A percentile compares a stretch with the other conserved stretches of the same genome.
Evolutionary conservation across 352 stramenopile genomes (phyloP).

Genomic region (Globisporangium orthogonon): DNA sequence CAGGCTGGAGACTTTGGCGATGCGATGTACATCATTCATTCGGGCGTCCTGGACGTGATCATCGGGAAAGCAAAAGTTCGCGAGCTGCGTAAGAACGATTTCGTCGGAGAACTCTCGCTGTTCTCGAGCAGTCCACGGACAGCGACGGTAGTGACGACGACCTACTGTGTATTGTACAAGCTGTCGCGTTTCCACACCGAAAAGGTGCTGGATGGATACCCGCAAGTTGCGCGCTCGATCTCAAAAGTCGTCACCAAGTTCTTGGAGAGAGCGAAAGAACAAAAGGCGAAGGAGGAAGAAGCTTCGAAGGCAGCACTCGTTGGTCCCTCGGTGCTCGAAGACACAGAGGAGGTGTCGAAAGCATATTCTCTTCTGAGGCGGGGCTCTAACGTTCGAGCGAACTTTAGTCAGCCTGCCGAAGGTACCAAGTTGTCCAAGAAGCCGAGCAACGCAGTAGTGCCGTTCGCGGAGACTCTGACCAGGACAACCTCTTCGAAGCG

Average conservation of each 20-base stretch:
- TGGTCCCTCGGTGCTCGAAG: background rate
- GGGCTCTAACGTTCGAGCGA: background rate
- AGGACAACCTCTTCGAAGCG: background rate
- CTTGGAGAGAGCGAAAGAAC: conserved; percentile 12
- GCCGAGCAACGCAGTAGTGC: conserved; percentile 6
- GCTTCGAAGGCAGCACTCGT: background rate
- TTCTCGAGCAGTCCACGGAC: conserved; percentile 50
- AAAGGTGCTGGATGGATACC: conserved; percentile 46
- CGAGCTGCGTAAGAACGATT: conserved; percentile 65
- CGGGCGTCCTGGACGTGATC: conserved; percentile 55
- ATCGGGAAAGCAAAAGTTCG: conserved; percentile 52
- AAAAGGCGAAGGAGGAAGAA: conserved; percentile 9
- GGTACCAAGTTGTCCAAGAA: conserved; percentile 1
- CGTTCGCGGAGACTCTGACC: conserved; percentile 1
- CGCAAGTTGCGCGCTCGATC: conserved; percentile 28
- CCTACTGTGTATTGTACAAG: conserved; percentile 66
- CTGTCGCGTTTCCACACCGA: conserved; percentile 60
- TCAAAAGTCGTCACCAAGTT: conserved; percentile 16
- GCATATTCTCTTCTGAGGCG: background rate
- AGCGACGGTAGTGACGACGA: conserved; percentile 50
- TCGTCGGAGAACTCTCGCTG: conserved; percentile 65
- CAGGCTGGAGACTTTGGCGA: conserved; percentile 47
- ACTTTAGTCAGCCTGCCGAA: background rate
- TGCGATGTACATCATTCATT: conserved; percentile 76
- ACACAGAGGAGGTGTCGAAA: background rate